These are phyloP conservation scores for Fusarium pininemorale DNA, from an alignment of 2,329 filamentous ascomycete species.

Conservation along the genomic window DNA sequence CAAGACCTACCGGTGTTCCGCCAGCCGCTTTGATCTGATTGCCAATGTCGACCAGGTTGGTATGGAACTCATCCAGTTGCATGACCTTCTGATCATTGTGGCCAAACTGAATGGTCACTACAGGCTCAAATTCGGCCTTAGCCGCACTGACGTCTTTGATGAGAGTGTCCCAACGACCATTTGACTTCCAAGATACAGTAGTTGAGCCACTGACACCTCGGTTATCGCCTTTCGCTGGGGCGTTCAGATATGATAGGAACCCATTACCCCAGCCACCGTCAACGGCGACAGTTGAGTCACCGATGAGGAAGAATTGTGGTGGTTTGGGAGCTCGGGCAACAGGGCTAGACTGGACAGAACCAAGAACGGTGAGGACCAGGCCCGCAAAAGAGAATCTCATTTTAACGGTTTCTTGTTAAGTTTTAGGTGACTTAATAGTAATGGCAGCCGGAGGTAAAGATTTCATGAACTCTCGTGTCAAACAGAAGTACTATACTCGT, in stretches of 20 bases:
- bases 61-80: neutral
- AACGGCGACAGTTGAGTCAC: neutral
- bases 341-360: neutral
- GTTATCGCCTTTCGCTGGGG: neutral
- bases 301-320: constrained; percentile 2
- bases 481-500: neutral
- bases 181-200: constrained; percentile 5
- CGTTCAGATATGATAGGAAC: neutral
- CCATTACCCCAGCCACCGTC: constrained; percentile 4
- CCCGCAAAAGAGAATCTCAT: neutral
- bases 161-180: constrained; percentile 5
- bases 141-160: neutral
- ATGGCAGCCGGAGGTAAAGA: neutral
- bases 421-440: neutral
- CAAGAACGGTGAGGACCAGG: accelerated
- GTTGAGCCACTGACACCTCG: constrained; percentile 3
- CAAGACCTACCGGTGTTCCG: neutral
- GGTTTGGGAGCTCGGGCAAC: neutral
- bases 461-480: neutral
- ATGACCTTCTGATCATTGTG: constrained; percentile 15
- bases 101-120: neutral
- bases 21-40: neutral
- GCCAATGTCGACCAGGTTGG: neutral
- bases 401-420: accelerated
- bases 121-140: neutral